Conservation (phyloP, 768 basidiomycete genomes). For the Leccinum fibrillosum region DNA sequence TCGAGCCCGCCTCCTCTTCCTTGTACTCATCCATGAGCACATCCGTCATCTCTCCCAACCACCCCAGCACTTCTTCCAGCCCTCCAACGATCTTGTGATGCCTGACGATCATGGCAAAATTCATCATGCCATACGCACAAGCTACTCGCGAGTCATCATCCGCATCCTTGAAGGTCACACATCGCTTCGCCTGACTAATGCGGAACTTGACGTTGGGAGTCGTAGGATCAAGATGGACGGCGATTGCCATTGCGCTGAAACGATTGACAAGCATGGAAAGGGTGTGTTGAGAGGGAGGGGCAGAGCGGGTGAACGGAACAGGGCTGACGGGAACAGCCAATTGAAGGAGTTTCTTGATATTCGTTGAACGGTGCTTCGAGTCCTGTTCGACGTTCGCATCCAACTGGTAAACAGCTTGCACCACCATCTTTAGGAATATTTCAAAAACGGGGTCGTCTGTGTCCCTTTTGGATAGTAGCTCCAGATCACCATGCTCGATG, state of each 20-base stretch:
- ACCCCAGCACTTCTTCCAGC: slow-evolving; percentile 52
- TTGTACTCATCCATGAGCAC: slow-evolving; percentile 56
- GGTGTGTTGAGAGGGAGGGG: slow-evolving; percentile 49
- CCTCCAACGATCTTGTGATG: slow-evolving; percentile 43
- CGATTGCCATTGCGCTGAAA: slow-evolving; percentile 67
- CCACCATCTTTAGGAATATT: slow-evolving; percentile 79
- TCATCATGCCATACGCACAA: slow-evolving; percentile 73
- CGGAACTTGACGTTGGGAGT: slow-evolving; percentile 46
- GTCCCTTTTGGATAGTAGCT: slow-evolving; percentile 48
- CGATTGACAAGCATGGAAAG: slow-evolving; percentile 82
- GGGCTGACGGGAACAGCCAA: slow-evolving; percentile 69
- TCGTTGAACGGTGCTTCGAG: slow-evolving; percentile 37
- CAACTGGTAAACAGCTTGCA: slow-evolving; percentile 46
- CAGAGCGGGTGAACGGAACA: slow-evolving; percentile 56
- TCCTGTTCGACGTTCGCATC: slow-evolving; percentile 34
- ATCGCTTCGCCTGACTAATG: slow-evolving; percentile 62
- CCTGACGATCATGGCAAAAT: slow-evolving; percentile 60
- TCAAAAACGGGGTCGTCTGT: slow-evolving; percentile 68
- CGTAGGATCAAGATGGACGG: slow-evolving; percentile 62
- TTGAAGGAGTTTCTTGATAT: slow-evolving; percentile 65
- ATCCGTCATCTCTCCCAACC: slow-evolving; percentile 61
- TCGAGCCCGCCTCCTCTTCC: slow-evolving; percentile 22
- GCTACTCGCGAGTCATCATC: slow-evolving; percentile 63
- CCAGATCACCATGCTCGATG: slow-evolving; percentile 52
- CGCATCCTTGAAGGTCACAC: slow-evolving; percentile 63